These are phyloP conservation scores for Vicia sativa DNA, from an alignment of 306 rosid genomes.

Conservation along the genomic window DNA sequence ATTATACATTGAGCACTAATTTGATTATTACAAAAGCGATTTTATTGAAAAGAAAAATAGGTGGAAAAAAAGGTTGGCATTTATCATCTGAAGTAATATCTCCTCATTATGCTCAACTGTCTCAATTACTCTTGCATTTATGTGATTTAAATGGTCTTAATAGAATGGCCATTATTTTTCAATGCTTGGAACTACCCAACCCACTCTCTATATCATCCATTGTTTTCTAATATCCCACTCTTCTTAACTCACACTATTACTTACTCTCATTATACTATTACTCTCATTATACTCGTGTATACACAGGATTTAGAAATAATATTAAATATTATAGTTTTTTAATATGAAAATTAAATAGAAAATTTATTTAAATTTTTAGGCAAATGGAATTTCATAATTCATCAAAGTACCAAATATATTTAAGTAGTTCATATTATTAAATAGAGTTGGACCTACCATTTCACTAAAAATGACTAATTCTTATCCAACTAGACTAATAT, in stretches of 20 bases:
- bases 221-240: slow-evolving; percentile 48
- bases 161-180: slow-evolving; percentile 57
- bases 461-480: no score
- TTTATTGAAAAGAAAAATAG: not conserved
- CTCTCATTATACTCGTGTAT: slow-evolving; percentile 43
- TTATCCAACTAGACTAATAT: no score
- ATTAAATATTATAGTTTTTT: not conserved
- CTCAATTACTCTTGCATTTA: slow-evolving; percentile 93
- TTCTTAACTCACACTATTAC: slow-evolving; percentile 40
- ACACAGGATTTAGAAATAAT: not conserved
- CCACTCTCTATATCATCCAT: slow-evolving; percentile 42
- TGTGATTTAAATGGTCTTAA: slow-evolving; percentile 78
- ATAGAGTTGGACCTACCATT: no score
- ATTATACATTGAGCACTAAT: not conserved
- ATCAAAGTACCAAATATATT: no score
- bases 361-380: no score
- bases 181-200: slow-evolving; percentile 83
- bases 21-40: no score
- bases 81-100: slow-evolving; percentile 79
- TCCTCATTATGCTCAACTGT: slow-evolving; percentile 77
- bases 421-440: no score
- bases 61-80: slow-evolving; percentile 43
- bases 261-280: slow-evolving; percentile 42
- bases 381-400: no score
- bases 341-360: no score